These are phyloP conservation scores for Colletotrichum melonis DNA, from an alignment of 2,329 filamentous ascomycete genomes.

Conservation along the genomic window DNA sequence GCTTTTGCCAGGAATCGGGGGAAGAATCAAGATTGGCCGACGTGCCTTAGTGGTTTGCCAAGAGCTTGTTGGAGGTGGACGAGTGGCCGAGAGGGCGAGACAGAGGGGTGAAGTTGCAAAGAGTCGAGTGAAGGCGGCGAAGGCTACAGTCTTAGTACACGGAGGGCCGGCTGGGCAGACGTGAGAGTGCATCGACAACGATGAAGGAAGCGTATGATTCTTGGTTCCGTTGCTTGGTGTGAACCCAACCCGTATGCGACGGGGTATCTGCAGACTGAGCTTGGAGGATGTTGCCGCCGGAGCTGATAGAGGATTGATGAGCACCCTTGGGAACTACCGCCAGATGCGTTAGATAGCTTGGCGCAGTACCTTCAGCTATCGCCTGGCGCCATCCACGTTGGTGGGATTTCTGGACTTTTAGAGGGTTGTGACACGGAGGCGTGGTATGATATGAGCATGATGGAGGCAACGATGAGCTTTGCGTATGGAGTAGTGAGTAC, in stretches of 20 bases:
- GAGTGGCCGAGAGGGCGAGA: slow-evolving; percentile 24
- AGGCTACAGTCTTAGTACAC: slow-evolving; percentile 16
- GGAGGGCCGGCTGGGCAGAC: slow-evolving; percentile 33
- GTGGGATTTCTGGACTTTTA: slow-evolving; percentile 10
- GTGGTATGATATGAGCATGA: slow-evolving; percentile 20
- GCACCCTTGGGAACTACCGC: background rate
- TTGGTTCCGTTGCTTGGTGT: slow-evolving; percentile 11
- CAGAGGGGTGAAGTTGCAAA: slow-evolving; percentile 24
- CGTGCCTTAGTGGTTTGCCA: slow-evolving; percentile 26
- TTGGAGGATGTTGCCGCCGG: background rate
- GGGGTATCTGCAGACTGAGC: background rate
- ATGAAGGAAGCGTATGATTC: background rate
- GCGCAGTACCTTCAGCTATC: slow-evolving; percentile 7
- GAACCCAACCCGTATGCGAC: background rate
- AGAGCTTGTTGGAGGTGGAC: slow-evolving; percentile 21
- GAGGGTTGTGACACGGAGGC: slow-evolving; percentile 18
- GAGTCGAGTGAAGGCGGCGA: slow-evolving; percentile 8
- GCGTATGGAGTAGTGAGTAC: background rate
- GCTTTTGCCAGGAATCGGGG: background rate
- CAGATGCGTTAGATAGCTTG: slow-evolving; percentile 30
- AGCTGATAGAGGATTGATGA: slow-evolving; percentile 4
- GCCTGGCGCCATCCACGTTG: slow-evolving; percentile 22
- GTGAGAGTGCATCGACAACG: slow-evolving; percentile 21
- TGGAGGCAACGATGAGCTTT: background rate
- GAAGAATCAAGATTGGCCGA: slow-evolving; percentile 5